Evolutionary conservation across 768 basidiomycete genomes (phyloP).

Genomic region (Asterophora lycoperdoides): DNA sequence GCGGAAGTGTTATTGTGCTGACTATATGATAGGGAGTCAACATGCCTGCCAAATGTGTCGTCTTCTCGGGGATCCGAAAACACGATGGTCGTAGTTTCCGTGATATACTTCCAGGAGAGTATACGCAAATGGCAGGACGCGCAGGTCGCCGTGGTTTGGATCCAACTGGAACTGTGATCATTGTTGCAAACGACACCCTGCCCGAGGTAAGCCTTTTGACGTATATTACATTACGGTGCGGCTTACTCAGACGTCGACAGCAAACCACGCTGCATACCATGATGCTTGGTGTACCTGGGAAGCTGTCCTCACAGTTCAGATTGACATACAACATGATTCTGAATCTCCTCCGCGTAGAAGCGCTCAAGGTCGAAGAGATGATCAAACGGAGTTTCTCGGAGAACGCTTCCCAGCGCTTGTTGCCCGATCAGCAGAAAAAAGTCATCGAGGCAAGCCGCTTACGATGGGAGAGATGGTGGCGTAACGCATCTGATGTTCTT

Average conservation of each 20-base stretch:
- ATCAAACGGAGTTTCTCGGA: slow-evolving; percentile 99
- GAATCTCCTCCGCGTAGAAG: slow-evolving; percentile 93
- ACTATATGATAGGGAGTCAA: slow-evolving; percentile 77
- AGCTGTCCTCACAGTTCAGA: slow-evolving; percentile 92
- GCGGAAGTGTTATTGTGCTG: background rate
- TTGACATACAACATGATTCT: slow-evolving; percentile 99
- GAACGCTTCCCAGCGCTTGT: slow-evolving; percentile 86
- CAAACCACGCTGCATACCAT: slow-evolving; percentile 72
- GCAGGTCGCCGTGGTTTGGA: slow-evolving; percentile 96
- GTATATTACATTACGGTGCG: background rate
- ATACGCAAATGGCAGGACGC: slow-evolving; percentile 99
- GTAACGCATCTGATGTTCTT: slow-evolving; percentile 6
- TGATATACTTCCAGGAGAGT: slow-evolving; percentile 86
- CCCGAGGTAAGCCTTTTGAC: slow-evolving; percentile 63
- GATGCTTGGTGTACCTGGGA: slow-evolving; percentile 93
- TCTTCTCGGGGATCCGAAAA: slow-evolving; percentile 92
- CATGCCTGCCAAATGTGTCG: slow-evolving; percentile 97
- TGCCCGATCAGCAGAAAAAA: slow-evolving; percentile 91
- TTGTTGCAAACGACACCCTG: slow-evolving; percentile 75
- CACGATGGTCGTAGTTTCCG: slow-evolving; percentile 94
- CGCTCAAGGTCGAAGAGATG: slow-evolving; percentile 97
- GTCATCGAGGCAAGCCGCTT: slow-evolving; percentile 63
- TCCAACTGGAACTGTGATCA: slow-evolving; percentile 91
- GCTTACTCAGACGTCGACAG: slow-evolving; percentile 35
- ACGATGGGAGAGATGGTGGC: background rate